Conservation (phyloP, 2,329 filamentous ascomycete genomes). For the Lasiodiplodia theobromae region DNA sequence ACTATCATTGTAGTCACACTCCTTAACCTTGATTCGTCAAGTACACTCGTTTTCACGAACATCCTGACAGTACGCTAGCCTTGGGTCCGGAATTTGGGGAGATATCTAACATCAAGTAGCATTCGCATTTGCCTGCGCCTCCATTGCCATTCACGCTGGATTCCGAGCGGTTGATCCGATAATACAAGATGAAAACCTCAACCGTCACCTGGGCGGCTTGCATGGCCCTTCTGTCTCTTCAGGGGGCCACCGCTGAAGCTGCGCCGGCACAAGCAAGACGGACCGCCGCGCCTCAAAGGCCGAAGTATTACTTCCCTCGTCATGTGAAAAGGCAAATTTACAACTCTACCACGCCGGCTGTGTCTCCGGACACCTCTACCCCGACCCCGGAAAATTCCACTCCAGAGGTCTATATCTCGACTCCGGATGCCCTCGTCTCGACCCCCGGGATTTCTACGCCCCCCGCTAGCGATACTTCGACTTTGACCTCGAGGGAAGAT, state of each 20-base stretch:
- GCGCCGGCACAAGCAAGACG: slow-evolving; percentile 53
- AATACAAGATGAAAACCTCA: slow-evolving; percentile 52
- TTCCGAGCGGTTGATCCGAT: slow-evolving; percentile 33
- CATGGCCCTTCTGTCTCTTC: slow-evolving; percentile 53
- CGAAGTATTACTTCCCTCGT: slow-evolving; percentile 58
- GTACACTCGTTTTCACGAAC: slow-evolving; percentile 58
- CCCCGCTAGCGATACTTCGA: slow-evolving; percentile 25
- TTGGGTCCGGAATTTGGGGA: neutral
- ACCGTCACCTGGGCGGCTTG: slow-evolving; percentile 56
- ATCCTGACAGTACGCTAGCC: slow-evolving; percentile 41
- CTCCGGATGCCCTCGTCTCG: neutral
- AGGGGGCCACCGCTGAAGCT: slow-evolving; percentile 56
- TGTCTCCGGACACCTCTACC: slow-evolving; percentile 19
- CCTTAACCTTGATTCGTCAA: slow-evolving; percentile 55
- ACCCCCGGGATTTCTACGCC: slow-evolving; percentile 22
- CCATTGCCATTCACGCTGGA: slow-evolving; percentile 8
- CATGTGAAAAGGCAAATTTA: slow-evolving; percentile 50
- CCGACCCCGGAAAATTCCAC: slow-evolving; percentile 18
- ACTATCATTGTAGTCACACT: slow-evolving; percentile 38
- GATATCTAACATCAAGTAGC: slow-evolving; percentile 11
- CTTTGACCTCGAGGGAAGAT: slow-evolving; percentile 8
- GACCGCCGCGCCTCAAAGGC: slow-evolving; percentile 37
- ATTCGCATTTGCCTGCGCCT: slow-evolving; percentile 10
- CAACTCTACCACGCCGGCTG: slow-evolving; percentile 42
- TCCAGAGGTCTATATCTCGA: slow-evolving; percentile 19